Conservation (phyloP, 306 rosid species). For the Mimosa bimucronata region DNA sequence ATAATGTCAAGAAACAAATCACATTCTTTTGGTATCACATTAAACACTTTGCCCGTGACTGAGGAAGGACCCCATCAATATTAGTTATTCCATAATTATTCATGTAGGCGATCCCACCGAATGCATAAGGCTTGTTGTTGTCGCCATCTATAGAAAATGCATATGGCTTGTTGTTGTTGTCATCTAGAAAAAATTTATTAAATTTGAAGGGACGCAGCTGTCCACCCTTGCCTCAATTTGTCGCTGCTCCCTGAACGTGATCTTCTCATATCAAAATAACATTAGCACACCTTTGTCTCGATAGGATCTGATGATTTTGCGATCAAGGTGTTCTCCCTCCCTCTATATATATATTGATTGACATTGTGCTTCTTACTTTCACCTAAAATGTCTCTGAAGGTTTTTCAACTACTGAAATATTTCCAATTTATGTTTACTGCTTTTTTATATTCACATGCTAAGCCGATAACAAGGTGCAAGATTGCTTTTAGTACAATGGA, state of each 20-base stretch:
- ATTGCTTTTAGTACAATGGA: neutral
- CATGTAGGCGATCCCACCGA: neutral
- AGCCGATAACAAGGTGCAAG: neutral
- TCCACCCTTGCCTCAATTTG: neutral
- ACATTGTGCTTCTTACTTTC: neutral
- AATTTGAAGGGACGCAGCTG: neutral
- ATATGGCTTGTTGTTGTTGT: too few relatives aligned
- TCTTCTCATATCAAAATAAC: neutral
- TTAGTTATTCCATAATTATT: neutral
- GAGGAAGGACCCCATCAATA: neutral
- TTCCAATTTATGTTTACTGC: neutral
- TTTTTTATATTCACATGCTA: neutral
- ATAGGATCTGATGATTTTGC: neutral
- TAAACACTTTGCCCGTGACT: neutral
- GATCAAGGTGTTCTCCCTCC: neutral
- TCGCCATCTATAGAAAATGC: too few relatives aligned
- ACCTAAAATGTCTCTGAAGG: neutral
- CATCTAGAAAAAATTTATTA: neutral
- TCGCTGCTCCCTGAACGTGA: neutral
- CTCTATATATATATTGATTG: neutral
- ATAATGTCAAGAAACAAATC: neutral
- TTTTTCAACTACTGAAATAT: neutral
- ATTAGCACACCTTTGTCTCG: neutral
- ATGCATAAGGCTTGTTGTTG: too few relatives aligned
- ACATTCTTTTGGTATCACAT: conserved; percentile 19